These are phyloP conservation scores for Calocera cornea DNA, from an alignment of 768 basidiomycete genomes.

Conservation along the genomic window DNA sequence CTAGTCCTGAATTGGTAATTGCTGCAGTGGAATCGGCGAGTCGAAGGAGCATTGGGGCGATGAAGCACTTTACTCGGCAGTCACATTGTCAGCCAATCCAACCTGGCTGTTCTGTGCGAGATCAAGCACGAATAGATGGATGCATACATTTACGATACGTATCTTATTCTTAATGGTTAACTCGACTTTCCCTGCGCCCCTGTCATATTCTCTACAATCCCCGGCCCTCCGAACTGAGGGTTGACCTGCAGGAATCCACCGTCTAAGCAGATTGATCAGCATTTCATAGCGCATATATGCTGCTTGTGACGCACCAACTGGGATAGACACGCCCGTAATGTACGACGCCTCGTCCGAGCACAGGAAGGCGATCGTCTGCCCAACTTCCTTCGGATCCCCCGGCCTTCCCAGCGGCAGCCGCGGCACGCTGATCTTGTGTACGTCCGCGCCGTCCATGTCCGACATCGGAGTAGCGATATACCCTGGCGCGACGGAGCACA, in stretches of 20 bases:
- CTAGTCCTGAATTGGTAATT: too few species aligned
- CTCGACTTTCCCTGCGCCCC: background rate
- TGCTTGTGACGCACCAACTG: background rate
- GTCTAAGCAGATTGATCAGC: background rate
- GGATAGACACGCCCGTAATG: conserved; percentile 8
- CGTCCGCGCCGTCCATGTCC: background rate
- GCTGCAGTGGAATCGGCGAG: too few species aligned
- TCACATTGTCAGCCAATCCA: too few species aligned
- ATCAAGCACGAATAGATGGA: background rate
- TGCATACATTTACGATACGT: background rate
- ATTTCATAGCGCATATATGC: background rate
- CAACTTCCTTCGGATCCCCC: conserved; percentile 11
- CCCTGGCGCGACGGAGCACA: conserved; percentile 8
- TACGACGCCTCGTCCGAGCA: conserved; percentile 12
- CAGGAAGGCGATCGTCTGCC: conserved; percentile 8
- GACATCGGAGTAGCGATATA: conserved; percentile 8
- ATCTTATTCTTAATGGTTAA: background rate
- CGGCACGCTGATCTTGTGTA: background rate
- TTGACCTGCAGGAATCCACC: background rate
- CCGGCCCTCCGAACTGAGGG: background rate
- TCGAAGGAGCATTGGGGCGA: too few species aligned
- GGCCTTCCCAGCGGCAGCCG: conserved; percentile 5
- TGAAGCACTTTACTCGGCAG: too few species aligned
- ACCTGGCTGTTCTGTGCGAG: background rate
- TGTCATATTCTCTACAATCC: background rate